A percentile compares a stretch with the other conserved stretches of the same genome.
These are phyloP conservation scores for Gyrodon lividus DNA, from an alignment of 768 basidiomycete genomes.

Conservation along the genomic window DNA sequence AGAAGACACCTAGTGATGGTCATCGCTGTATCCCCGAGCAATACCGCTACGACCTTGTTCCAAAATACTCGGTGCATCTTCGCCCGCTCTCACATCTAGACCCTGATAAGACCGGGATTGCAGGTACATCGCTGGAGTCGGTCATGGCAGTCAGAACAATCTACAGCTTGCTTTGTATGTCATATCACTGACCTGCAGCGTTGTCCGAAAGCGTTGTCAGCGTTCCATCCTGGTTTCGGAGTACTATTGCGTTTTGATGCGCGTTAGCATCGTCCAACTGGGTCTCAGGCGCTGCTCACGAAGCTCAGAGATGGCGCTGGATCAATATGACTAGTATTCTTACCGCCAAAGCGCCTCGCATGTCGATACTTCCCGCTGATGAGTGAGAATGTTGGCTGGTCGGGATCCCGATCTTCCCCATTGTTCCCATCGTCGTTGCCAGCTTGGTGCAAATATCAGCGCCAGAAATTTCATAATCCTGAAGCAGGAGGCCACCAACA, in stretches of 20 bases:
- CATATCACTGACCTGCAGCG: slow-evolving; percentile 59
- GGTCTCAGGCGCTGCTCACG: slow-evolving; percentile 7
- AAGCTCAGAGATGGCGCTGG: slow-evolving; percentile 2
- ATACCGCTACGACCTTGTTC: slow-evolving; percentile 92
- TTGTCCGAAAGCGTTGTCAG: slow-evolving; percentile 58
- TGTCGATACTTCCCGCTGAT: slow-evolving; percentile 85
- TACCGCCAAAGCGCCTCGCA: slow-evolving; percentile 61
- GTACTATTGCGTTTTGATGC: slow-evolving; percentile 45
- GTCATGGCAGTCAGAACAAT: slow-evolving; percentile 5
- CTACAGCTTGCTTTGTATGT: slow-evolving; percentile 6
- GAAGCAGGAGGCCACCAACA: slow-evolving; percentile 13
- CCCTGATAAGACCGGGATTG: slow-evolving; percentile 76
- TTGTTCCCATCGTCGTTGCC: slow-evolving; percentile 12
- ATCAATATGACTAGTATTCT: not conserved
- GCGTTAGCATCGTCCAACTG: slow-evolving; percentile 16
- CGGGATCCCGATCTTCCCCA: slow-evolving; percentile 51
- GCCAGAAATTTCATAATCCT: not conserved
- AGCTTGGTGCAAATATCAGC: slow-evolving; percentile 4
- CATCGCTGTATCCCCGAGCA: slow-evolving; percentile 80
- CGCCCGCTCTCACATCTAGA: slow-evolving; percentile 71
- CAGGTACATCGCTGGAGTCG: slow-evolving; percentile 66
- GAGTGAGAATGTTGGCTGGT: slow-evolving; percentile 81
- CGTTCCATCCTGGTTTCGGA: slow-evolving; percentile 64
- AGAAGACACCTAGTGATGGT: slow-evolving; percentile 25
- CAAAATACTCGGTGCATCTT: slow-evolving; percentile 76